Base-by-base conservation (phyloP, 2,329 filamentous ascomycete genomes). In the Penicillium sp. region DNA sequence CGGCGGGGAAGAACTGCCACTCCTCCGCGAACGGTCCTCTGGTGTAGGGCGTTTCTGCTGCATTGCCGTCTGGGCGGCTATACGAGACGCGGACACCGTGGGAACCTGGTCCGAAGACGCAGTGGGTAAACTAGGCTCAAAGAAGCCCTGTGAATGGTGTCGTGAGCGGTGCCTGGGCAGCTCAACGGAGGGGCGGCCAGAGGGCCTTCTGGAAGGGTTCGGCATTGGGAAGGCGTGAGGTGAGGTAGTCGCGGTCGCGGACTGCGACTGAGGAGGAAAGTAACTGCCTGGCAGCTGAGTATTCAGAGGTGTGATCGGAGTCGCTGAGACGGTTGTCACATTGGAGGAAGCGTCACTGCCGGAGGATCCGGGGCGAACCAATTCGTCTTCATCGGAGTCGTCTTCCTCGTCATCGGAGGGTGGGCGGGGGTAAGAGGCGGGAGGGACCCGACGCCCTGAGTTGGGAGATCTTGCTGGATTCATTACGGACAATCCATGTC, bases 61-160 rank as follows among this genome's bases (percentile, higher is more conserved):
- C 81, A 88, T 87, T 21, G 85, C 85, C 48, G 86, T 80, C 69
- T 87, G 85, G 27, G 86, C 86, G 14, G 86, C 86, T 59, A 88
- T 87, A 64, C 84, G 81, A 47, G 84, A 86, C 4, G 85, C 80
- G 42, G 79, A 81, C 47, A 87, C 77, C 32, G 75, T 75, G 11
- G 70, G 66, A 58, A 77, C 75, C 59, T 73, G 75, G 63, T 79
- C 71, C 55, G 76, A 71, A 39, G 78, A 79, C 5, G 79, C 76
- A n/a, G 79, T 80, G 39, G 85, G 83, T 52, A 88, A 73, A 31
- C 81, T 83, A 14, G 86, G 85, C 68, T 88, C 86, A 65, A 88
- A 88, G 72, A 86, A 88, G 52, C 86, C 86, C 69, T 88, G 85
- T 3, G 84, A 86, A 66, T 86, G 83, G 60, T 80, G 77, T 58